Conservation (phyloP, 2,329 filamentous ascomycete genomes). For the Esteya vermicola region DNA sequence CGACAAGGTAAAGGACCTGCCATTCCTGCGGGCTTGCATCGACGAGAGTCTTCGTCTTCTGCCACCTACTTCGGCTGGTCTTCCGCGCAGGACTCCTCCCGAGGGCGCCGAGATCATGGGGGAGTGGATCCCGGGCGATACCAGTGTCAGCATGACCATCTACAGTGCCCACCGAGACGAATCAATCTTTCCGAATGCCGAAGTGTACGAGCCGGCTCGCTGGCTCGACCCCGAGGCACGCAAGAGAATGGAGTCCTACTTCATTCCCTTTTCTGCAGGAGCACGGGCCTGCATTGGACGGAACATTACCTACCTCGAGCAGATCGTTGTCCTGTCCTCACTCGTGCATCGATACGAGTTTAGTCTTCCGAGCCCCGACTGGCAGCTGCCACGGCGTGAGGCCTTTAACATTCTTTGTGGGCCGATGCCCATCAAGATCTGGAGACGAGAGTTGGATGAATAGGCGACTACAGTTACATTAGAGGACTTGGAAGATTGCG, state of each 20-base stretch:
- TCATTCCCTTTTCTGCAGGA: constrained; percentile 6
- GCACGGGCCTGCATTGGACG: constrained; percentile 28
- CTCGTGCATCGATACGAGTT: constrained; percentile 1
- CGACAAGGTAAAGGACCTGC: constrained; percentile 17
- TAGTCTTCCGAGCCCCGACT: neutral
- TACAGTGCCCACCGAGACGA: constrained; percentile 21
- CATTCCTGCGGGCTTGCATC: constrained; percentile 33
- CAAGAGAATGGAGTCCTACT: constrained; percentile 15
- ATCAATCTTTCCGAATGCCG: constrained; percentile 17
- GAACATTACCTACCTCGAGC: constrained; percentile 27
- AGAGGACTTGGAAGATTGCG: too few relatives aligned
- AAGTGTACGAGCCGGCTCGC: constrained; percentile 24
- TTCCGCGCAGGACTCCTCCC: neutral
- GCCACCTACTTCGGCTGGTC: constrained; percentile 17
- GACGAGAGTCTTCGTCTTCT: constrained; percentile 29
- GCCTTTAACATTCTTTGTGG: neutral
- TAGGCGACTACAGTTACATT: too few relatives aligned
- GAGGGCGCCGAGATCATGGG: constrained; percentile 5
- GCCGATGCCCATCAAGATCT: constrained; percentile 1
- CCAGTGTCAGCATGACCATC: constrained; percentile 20
- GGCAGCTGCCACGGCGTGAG: neutral
- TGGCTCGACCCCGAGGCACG: constrained; percentile 23
- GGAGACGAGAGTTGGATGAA: neutral
- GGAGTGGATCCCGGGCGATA: constrained; percentile 15
- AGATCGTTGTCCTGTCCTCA: constrained; percentile 8